Base-by-base conservation (phyloP, 2,329 filamentous ascomycete genomes). In the Pseudocercospora fuligena region DNA sequence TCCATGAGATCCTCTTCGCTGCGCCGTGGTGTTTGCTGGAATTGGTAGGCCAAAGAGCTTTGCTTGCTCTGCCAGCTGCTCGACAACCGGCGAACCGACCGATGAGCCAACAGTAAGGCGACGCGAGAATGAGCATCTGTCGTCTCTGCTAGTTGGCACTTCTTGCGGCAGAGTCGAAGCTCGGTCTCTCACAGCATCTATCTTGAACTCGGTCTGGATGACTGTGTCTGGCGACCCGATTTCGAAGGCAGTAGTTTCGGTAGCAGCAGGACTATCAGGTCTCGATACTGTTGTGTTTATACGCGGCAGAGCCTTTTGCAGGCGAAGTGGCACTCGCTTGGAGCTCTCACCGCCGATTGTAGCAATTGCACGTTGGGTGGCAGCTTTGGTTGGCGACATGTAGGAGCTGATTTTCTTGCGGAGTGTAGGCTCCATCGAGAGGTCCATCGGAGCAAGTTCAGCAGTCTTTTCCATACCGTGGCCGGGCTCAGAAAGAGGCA, bases 301-400 rank as follows among this genome's bases (percentile, higher is more conserved):
- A 23, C 58, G 67, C n/a, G 57, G n/a, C 2, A 63, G 2, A 27
- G 58, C 53, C n/a, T 65, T 69, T 25, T 65, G 65, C 56, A 70
- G 21, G 36, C 65, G 66, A 46, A 66, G 61, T 23, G 68, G 62
- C 3, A 47, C 27, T 25, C 59, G 65, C 40, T 66, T 61, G 29
- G 53, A 21, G 36, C 40, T 64, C 36, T 69, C 66, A 29, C 63
- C 68, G 12, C 70, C 68, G n/a, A 73, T 67, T 3, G 69, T 76
- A 4, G 70, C 73, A 51, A 72, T 65, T 14, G 62, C 67, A n/a
- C 73, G 73, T 31, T 70, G 73, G 21, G 70, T 71, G 2, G 74
- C 70, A 3, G 75, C 73, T 31, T 72, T 73, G 5, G 75, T 77
- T 3, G 75, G 75, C 23, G 73, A 73, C 75, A 75, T 77, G 65